Evolutionary conservation across 2,329 filamentous ascomycete genomes (phyloP), one percentile per base, ranked within the genome.

Genomic region (Herpotrichia juniperi): DNA sequence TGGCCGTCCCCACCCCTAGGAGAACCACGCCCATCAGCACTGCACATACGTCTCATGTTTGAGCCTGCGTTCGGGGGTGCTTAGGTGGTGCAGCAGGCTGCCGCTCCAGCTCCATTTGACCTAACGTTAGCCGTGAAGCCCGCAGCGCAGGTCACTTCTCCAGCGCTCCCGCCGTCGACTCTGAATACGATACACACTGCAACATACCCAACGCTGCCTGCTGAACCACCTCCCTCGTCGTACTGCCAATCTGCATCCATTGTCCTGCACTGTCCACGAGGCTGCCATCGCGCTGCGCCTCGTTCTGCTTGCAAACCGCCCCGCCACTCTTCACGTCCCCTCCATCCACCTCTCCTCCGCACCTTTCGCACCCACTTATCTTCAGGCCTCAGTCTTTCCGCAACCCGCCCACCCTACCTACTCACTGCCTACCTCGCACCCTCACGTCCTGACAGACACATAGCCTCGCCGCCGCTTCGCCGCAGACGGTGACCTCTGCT

Each of bases 401-500:
- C 9, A 37, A 17, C 21, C 8, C 45, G 45, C 45, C 17, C 32
- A 14, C 21, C 12, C 39, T 10, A 42, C 39, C 10, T 22, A 6
- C 22, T 42, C 30, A 22, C 48, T 10, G 17, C 12, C 21, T 11
- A 19, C 30, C 21, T 31, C n/a, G 17, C 21, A 12, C 44, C n/a
- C 17, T 21, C 5, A 17, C 42, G 17, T 7, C 42, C 19, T 8
- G 10, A 32, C 32, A 21, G 16, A 44, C 28, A 16, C 40, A 16
- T 21, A 39, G 16, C 47, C 16, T 43, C 42, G 31, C 40, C 19
- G n/a, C 30, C 42, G 42, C 28, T 32, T 26, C 47, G 40, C 30
- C 49, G 49, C 49, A 34, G 35, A 19, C 37, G 45, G 44, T 34
- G 16, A 34, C 12, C 22, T 16, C 7, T 39, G 35, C 42, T 34